These are phyloP conservation scores for Aspergillus novoparasiticus DNA, from an alignment of 2,329 filamentous ascomycete species.

Conservation along the genomic window DNA sequence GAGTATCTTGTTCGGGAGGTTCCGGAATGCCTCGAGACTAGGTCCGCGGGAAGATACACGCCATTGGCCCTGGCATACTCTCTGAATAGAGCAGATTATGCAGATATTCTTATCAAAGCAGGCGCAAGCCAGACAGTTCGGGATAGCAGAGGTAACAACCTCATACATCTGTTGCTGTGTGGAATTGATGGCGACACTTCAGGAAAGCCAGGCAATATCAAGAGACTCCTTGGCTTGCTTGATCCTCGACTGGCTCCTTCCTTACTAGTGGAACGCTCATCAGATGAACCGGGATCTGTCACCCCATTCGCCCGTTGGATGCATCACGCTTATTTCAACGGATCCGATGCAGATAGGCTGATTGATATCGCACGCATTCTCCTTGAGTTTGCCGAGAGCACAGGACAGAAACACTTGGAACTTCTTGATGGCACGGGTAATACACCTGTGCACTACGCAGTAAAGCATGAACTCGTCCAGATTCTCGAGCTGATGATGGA, in stretches of 20 bases:
- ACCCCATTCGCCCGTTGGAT: conserved; percentile 64
- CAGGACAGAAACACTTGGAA: conserved; percentile 46
- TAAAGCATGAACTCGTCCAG: conserved; percentile 53
- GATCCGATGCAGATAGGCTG: not conserved
- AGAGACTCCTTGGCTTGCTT: conserved; percentile 64
- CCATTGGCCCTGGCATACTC: conserved; percentile 70
- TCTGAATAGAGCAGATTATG: conserved; percentile 36
- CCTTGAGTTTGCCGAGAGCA: conserved; percentile 54
- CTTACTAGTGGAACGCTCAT: conserved; percentile 36
- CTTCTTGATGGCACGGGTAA: conserved; percentile 49
- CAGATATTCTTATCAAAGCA: conserved; percentile 64
- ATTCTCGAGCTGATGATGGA: conserved; percentile 58
- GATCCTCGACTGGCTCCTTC: conserved; percentile 50
- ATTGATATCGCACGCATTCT: conserved; percentile 9
- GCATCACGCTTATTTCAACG: conserved; percentile 7
- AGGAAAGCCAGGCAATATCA: conserved; percentile 46
- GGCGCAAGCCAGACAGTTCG: conserved; percentile 71
- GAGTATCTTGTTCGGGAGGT: conserved; percentile 66
- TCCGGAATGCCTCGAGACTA: conserved; percentile 65
- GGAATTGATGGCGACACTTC: conserved; percentile 30
- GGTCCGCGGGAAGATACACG: conserved; percentile 51
- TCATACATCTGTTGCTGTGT: conserved; percentile 62
- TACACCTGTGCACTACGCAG: conserved; percentile 43
- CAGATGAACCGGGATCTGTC: conserved; percentile 26
- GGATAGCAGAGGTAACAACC: conserved; percentile 64